phyloP scores from a whole-genome alignment of 139 green algal species.

The Tetradesmus lagerheimii region DNA sequence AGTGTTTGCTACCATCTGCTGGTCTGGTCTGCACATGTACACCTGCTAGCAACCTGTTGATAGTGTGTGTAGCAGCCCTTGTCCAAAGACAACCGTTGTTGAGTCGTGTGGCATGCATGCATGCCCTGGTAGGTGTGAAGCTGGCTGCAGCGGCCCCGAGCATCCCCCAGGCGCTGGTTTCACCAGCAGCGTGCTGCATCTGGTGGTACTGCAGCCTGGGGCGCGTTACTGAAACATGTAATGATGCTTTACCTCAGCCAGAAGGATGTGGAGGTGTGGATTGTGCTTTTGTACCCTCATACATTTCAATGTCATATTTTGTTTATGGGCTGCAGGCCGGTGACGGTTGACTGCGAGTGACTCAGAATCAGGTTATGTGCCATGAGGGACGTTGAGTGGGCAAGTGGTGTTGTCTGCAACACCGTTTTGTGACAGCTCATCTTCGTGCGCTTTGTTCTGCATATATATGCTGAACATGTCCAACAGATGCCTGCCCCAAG shows the following conservation, averaged over 20 bases:
- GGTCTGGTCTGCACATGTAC: neutral
- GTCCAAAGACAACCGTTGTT: neutral
- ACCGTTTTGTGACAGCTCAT: too few species aligned
- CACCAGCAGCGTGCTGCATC: neutral
- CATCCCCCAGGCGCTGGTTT: neutral
- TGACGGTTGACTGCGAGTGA: too few species aligned
- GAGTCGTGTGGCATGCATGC: neutral
- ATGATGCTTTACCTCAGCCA: conserved; percentile 35
- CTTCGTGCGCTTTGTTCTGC: too few species aligned
- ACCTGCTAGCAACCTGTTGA: too few species aligned
- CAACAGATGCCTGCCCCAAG: too few species aligned
- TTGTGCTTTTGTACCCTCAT: neutral
- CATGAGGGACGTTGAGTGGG: too few species aligned
- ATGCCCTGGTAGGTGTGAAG: conserved; percentile 7
- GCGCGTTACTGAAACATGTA: conserved; percentile 34
- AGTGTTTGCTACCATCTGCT: neutral
- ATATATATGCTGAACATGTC: too few species aligned
- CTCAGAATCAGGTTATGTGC: too few species aligned
- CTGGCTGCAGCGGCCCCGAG: conserved; percentile 27
- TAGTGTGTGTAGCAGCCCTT: too few species aligned
- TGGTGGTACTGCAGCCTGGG: neutral
- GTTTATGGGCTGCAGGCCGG: too few species aligned
- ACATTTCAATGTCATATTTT: too few species aligned
- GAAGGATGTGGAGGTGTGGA: neutral
- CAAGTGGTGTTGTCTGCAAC: too few species aligned